Percentiles rank a stretch among this genome's conserved stretches.
These are phyloP conservation scores for Clitopilus passeckerianus DNA, from an alignment of 768 basidiomycete species.

Conservation along the genomic window DNA sequence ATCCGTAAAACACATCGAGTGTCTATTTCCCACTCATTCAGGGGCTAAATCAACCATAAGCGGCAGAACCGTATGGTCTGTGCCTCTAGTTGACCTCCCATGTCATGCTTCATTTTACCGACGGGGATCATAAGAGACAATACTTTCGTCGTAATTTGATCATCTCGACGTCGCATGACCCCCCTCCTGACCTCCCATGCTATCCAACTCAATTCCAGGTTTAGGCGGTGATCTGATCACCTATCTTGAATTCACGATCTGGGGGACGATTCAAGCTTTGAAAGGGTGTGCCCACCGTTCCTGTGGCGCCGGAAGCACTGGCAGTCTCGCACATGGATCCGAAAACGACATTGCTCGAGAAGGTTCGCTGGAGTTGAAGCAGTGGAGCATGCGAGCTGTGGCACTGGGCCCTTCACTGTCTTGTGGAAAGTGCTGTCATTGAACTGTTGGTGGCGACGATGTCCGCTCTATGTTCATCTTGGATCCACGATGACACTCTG, in stretches of 20 bases:
- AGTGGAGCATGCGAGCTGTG: background rate
- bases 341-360: no score
- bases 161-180: background rate
- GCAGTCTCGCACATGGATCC: no score
- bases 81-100: background rate
- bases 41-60: background rate
- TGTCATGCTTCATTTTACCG: background rate
- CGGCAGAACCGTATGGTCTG: background rate
- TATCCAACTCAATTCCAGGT: background rate
- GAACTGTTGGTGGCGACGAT: background rate
- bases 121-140: background rate
- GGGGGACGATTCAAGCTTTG: background rate
- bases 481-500: background rate
- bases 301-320: background rate
- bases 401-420: background rate
- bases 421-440: no score
- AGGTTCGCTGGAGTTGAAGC: background rate
- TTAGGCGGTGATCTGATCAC: background rate
- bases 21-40: background rate
- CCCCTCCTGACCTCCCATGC: background rate
- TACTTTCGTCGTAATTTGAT: background rate
- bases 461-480: background rate
- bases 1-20: background rate
- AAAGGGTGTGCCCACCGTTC: background rate
- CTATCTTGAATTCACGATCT: background rate